Evolutionary conservation across 2,329 filamentous ascomycete species (phyloP), one percentile per base, ranked within the genome.

Genomic region (Zymoseptoria ardabiliae): DNA sequence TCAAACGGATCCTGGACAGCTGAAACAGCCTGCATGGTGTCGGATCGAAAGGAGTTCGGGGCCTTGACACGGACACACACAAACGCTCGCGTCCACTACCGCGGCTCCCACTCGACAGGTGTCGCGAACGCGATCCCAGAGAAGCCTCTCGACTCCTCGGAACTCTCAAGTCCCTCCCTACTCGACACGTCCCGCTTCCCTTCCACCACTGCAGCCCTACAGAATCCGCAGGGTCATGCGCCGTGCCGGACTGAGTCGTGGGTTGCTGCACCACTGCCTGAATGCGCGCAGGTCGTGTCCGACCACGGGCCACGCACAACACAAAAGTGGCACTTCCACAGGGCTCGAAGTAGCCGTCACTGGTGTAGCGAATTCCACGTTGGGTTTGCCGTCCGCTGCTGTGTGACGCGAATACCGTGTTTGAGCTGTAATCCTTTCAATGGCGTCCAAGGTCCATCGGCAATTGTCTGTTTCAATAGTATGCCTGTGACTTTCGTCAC

Each of bases 1-100:
- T 61, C 58, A 58, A 58, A 63, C 61, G 53, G 53, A 53, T 54
- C 60, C 51, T 53, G 51, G 10, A 28, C 51, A 57, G 58, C 35
- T 59, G 58, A 63, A 63, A 63, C 61, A 53, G 56, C 56, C 21
- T 57, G 60, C 57, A 59, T 59, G 21, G 54, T 60, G 57, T 61
- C 50, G 50, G 23, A 22, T 22, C 50, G 17, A 21, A 53, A 23
- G 20, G 20, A 21, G 50, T 19, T 51, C 50, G 50, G 22, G 25
- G 17, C 20, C 22, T 51, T 51, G 50, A 21, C 50, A 21, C 20
- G 50, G 22, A 50, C 49, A 20, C 22, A n/a, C 49, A 11, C 49
- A 50, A 21, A 23, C 49, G 10, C 35, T 41, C 35, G 17, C 11
- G 35, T 11, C 35, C 35, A 41, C 35, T 17, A 50, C 19, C 49